Percentiles rank a stretch among this genome's conserved stretches.
Evolutionary conservation across 2,329 filamentous ascomycete genomes (phyloP).

Genomic region (Sporothrix schenckii): DNA sequence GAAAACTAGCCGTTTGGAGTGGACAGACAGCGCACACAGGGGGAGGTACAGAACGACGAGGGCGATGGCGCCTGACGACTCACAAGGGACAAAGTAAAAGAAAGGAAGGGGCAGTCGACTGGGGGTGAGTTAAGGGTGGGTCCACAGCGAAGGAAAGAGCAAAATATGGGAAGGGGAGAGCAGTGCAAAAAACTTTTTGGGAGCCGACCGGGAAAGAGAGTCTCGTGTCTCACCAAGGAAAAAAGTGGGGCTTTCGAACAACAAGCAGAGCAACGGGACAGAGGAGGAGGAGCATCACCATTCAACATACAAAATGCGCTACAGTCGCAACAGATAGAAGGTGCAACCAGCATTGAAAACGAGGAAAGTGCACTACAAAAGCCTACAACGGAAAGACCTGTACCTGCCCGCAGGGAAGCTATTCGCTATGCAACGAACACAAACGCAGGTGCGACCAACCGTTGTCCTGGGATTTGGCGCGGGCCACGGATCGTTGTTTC

Average conservation of each 20-base stretch:
- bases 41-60: not conserved
- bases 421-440: not conserved
- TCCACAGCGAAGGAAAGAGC: slow-evolving; percentile 19
- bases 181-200: slow-evolving; percentile 8
- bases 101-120: not conserved
- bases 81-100: not conserved
- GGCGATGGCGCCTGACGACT: slow-evolving; percentile 7
- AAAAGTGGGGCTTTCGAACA: slow-evolving; percentile 24
- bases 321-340: not conserved
- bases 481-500: not conserved
- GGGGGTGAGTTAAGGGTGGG: not conserved
- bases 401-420: not conserved
- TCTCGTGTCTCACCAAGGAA: slow-evolving; percentile 30
- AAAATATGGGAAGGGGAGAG: slow-evolving; percentile 13
- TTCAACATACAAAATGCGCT: not conserved
- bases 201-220: slow-evolving; percentile 31
- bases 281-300: not conserved
- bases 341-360: not conserved
- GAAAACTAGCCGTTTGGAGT: slow-evolving; percentile 24
- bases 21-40: slow-evolving; percentile 13
- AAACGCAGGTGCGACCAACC: slow-evolving; percentile 13
- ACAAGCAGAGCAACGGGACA: slow-evolving; percentile 7
- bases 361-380: not conserved
- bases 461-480: not conserved
- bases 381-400: not conserved